phyloP scores from a whole-genome alignment of 2,329 filamentous ascomycete genomes.

The Fusarium pseudocircinatum region DNA sequence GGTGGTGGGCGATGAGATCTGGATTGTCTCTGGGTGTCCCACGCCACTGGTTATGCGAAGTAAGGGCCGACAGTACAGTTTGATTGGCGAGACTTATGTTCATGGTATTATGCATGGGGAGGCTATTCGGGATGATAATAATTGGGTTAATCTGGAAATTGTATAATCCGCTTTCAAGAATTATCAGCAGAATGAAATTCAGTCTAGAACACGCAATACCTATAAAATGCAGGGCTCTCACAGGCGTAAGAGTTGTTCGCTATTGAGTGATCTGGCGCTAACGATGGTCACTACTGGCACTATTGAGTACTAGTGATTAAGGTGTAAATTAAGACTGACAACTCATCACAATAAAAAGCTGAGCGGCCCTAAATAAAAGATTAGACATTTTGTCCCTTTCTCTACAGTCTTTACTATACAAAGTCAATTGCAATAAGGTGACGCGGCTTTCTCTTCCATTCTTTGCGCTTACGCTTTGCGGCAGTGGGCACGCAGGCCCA shows the following conservation, averaged over 20 bases:
- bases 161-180: neutral
- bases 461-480: neutral
- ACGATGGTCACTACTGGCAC: too few relatives aligned
- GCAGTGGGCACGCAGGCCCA: neutral
- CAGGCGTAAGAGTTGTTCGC: too few relatives aligned
- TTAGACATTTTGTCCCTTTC: too few relatives aligned
- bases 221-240: neutral
- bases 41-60: neutral
- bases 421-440: neutral
- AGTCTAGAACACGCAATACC: too few relatives aligned
- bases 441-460: neutral
- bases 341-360: neutral
- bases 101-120: neutral
- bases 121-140: fast-evolving
- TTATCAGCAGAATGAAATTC: neutral
- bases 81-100: neutral
- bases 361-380: too few relatives aligned
- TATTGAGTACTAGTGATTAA: neutral
- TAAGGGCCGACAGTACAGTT: neutral
- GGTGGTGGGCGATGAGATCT: neutral
- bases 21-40: neutral
- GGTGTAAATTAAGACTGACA: neutral
- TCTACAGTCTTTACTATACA: neutral
- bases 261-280: too few relatives aligned
- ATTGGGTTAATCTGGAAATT: neutral